Base-by-base conservation (phyloP, 1,284 basidiomycete species). In the Pseudozyma flocculosa region DNA sequence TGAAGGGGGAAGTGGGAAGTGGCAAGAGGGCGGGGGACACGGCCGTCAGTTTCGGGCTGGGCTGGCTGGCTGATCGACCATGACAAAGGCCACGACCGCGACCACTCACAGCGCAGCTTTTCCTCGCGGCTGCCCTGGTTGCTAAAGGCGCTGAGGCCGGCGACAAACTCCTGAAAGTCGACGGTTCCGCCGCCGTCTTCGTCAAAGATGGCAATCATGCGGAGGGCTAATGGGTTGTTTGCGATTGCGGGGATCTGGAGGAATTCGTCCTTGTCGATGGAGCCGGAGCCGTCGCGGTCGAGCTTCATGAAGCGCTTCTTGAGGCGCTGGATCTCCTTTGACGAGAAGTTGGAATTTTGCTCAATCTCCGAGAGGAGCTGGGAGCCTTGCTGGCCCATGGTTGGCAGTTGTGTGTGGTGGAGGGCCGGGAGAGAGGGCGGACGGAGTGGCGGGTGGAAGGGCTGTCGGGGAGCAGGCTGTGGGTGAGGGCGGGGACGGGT, bases 231-330 rank as follows among this genome's bases (percentile, higher is more conserved):
- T 0, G 94, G 95, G 80, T 98, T 98, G 67, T 92, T 94, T 29
- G 94, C 94, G 75, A 98, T 97, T 80, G 95, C 92, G 0, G 95
- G 94, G 82, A 98, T 95, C 82, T 94, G 92, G 48, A 98, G 82
- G 80, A 99, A 98, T 81, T 99, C 94, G 75, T 97, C 93, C 52
- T 91, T 89, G 83, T 97, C 94, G 79, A 99, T 95, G 21, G 92
- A 92, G 52, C 95, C 94, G 18, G 90, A 94, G 36, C 92, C 92
- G 80, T 98, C 93, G 84, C 89, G 89, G 80, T 98, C 95, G 68
- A 98, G 87, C 82, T 98, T 98, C 91, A 98, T 95, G 80, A 98
- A 98, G 43, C 94, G 86, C 80, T 96, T 97, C 85, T 96, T 96
- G 67, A 98, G 84, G 41, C 94, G 85, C 74, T 96, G 61, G 42